A percentile compares a stretch with the other conserved stretches of the same genome.
phyloP scores from a whole-genome alignment of 1,139 yeast species.

The Scheffersomyces illinoinensis region DNA sequence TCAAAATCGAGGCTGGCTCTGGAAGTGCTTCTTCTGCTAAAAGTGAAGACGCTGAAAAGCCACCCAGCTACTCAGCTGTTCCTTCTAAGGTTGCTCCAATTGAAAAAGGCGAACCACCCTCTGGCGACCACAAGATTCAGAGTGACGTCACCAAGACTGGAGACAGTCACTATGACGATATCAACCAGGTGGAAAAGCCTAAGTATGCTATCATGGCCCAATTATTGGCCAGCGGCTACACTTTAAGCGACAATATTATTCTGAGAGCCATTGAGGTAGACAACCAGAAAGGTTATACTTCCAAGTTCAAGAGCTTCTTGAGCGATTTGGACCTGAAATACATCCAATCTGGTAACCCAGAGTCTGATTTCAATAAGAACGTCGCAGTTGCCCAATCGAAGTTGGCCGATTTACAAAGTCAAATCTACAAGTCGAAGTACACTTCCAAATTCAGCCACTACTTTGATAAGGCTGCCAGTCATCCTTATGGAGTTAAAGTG shows the following conservation, averaged over 20 bases:
- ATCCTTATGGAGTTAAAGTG: slow-evolving; percentile 51
- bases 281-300: slow-evolving; percentile 61
- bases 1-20: slow-evolving; percentile 41
- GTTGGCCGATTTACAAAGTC: slow-evolving; percentile 9
- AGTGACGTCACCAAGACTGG: slow-evolving; percentile 26
- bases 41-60: slow-evolving; percentile 6
- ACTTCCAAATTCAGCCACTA: slow-evolving; percentile 41
- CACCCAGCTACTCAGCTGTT: slow-evolving; percentile 13
- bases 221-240: slow-evolving; percentile 70
- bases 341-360: slow-evolving; percentile 54
- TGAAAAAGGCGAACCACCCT: slow-evolving; percentile 5
- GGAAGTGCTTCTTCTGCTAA: slow-evolving; percentile 17
- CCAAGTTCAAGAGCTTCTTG: slow-evolving; percentile 57
- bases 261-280: slow-evolving; percentile 64
- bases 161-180: slow-evolving; percentile 46
- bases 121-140: slow-evolving; percentile 26
- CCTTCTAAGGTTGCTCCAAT: slow-evolving; percentile 4
- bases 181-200: slow-evolving; percentile 77
- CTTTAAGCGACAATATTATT: slow-evolving; percentile 61
- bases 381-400: slow-evolving; percentile 10
- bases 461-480: slow-evolving; percentile 46
- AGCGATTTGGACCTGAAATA: slow-evolving; percentile 58
- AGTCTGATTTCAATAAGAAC: slow-evolving; percentile 22
- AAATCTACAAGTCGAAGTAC: slow-evolving; percentile 16
- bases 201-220: slow-evolving; percentile 76